phyloP scores from a whole-genome alignment of 1,284 basidiomycete species.

The Waitea zeae region DNA sequence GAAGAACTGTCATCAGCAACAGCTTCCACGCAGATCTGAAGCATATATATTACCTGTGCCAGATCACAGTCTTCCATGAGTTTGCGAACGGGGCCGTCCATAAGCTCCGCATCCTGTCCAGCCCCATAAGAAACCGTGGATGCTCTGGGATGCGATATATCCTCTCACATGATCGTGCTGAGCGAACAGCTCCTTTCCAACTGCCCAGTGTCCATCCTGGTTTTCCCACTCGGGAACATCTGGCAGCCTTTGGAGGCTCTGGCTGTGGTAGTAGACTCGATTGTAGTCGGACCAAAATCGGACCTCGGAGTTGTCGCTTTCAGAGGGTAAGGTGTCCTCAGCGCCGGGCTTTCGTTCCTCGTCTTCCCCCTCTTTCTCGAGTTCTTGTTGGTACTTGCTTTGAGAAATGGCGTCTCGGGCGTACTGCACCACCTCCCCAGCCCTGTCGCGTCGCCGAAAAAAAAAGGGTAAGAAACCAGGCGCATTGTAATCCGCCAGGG shows the following conservation, averaged over 20 bases:
- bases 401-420: conserved; percentile 31
- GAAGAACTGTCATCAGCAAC: background rate
- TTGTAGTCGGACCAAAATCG: conserved; percentile 69
- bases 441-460: conserved; percentile 26
- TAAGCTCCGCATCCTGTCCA: conserved; percentile 31
- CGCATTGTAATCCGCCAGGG: background rate
- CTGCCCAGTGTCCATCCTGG: too few relatives aligned
- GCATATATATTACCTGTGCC: conserved; percentile 33
- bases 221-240: conserved; percentile 36
- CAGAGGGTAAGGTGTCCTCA: conserved; percentile 1
- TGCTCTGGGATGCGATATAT: background rate
- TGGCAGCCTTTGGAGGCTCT: conserved; percentile 44
- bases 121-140: background rate
- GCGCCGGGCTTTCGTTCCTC: conserved; percentile 7
- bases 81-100: conserved; percentile 46
- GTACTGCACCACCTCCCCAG: conserved; percentile 28
- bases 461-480: background rate
- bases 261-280: conserved; percentile 47
- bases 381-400: conserved; percentile 34
- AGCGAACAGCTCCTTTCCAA: conserved; percentile 30
- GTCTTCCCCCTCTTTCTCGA: conserved; percentile 20
- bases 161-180: conserved; percentile 31
- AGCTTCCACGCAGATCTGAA: background rate
- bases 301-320: conserved; percentile 15
- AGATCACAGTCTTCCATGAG: conserved; percentile 61